Evolutionary conservation across 2,329 filamentous ascomycete genomes (phyloP).

Genomic region (Fusarium oligoseptatum): DNA sequence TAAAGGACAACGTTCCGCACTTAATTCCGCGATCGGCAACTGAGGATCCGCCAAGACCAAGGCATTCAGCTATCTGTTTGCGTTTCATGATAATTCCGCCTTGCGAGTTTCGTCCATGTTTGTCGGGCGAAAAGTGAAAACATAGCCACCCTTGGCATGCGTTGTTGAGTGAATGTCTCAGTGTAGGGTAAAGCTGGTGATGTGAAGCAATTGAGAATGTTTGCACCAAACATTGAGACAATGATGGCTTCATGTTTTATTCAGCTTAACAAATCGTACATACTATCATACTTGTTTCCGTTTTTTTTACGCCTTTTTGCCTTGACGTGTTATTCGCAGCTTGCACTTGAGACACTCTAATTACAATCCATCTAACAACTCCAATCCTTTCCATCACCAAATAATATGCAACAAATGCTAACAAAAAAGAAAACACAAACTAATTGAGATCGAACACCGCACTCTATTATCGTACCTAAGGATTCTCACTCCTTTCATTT

Average conservation of each 20-base stretch:
- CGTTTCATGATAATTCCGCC: neutral
- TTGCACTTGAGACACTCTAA: neutral
- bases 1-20: neutral
- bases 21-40: neutral
- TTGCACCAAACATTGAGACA: neutral
- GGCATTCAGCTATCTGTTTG: neutral
- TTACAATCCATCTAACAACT: neutral
- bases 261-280: neutral
- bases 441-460: neutral
- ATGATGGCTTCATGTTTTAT: neutral
- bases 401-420: neutral
- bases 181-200: neutral
- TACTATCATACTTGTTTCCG: neutral
- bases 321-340: neutral
- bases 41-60: neutral
- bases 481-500: conserved; percentile 22
- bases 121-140: neutral
- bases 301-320: neutral
- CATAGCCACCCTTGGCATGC: neutral
- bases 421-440: neutral
- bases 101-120: neutral
- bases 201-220: neutral
- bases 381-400: neutral
- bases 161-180: neutral
- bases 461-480: conserved; percentile 26